Evolutionary conservation across 23 red algal genomes (phyloP).

Genomic region (Chondrus crispus): DNA sequence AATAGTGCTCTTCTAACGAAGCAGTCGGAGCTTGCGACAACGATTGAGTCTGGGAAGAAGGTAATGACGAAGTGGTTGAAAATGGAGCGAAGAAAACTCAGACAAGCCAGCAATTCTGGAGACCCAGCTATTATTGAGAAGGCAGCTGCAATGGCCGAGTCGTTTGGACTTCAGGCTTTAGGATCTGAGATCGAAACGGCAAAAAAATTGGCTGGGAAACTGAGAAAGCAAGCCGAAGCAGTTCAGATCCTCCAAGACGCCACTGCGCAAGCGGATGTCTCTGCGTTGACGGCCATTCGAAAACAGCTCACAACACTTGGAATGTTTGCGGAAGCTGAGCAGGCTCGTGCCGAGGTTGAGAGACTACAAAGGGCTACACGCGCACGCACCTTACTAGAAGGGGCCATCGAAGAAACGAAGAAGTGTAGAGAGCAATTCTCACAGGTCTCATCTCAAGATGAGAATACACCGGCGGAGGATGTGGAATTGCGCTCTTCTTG

Average conservation of each 20-base stretch:
- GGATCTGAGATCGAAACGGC: conserved; percentile 53
- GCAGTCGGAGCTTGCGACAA: neutral
- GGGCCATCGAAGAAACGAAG: conserved; percentile 13
- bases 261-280: conserved; percentile 25
- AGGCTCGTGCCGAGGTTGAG: conserved; percentile 68
- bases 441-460: neutral
- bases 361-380: conserved; percentile 22
- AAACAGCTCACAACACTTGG: conserved; percentile 57
- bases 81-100: conserved; percentile 63
- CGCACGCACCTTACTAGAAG: conserved; percentile 35
- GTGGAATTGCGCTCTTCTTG: conserved; percentile 6
- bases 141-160: conserved; percentile 23
- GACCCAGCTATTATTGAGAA: conserved; percentile 67
- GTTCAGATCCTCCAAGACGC: conserved; percentile 18
- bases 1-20: conserved; percentile 35
- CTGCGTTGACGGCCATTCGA: conserved; percentile 35
- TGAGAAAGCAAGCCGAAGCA: conserved; percentile 54
- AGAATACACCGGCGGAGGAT: neutral
- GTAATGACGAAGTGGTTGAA: conserved; percentile 64
- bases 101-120: conserved; percentile 54
- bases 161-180: conserved; percentile 45
- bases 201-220: conserved; percentile 3
- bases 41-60: conserved; percentile 59
- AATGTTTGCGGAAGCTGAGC: conserved; percentile 86
- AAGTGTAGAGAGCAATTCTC: neutral